Evolutionary conservation across 2,329 filamentous ascomycete species (phyloP).

Genomic region (Daldinia eschscholtzii): DNA sequence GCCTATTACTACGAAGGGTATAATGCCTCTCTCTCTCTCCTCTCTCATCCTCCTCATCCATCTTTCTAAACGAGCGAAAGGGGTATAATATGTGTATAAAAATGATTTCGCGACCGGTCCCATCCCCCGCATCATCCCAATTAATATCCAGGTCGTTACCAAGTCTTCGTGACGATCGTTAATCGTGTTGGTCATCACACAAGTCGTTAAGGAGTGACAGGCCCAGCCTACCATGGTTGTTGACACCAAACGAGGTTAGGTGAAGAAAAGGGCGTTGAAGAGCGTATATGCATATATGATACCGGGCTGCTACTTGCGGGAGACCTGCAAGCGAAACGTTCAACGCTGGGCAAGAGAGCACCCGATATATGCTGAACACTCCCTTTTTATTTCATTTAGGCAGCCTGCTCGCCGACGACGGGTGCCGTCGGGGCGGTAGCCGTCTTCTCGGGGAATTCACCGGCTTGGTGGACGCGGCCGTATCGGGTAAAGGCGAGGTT

Average conservation of each 20-base stretch:
- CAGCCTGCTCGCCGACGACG: constrained; percentile 43
- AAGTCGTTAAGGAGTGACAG: constrained; percentile 38
- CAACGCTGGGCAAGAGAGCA: constrained; percentile 24
- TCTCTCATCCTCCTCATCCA: constrained; percentile 6
- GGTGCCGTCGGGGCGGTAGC: constrained; percentile 46
- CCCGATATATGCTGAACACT: constrained; percentile 4
- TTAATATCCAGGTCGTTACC: constrained; percentile 16
- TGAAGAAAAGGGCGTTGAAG: background rate
- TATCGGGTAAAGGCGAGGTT: constrained; percentile 68
- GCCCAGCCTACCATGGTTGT: constrained; percentile 34
- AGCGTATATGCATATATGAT: constrained; percentile 3
- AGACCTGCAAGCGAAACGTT: constrained; percentile 29
- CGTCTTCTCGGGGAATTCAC: constrained; percentile 63
- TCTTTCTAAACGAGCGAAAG: constrained; percentile 34
- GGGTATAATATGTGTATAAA: constrained; percentile 17
- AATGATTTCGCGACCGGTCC: constrained; percentile 20
- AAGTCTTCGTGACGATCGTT: constrained; percentile 14
- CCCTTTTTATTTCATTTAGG: no score
- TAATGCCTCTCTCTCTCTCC: constrained; percentile 4
- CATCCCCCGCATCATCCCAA: constrained; percentile 12
- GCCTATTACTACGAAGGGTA: constrained; percentile 36
- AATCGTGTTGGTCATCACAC: constrained; percentile 18
- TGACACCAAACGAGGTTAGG: constrained; percentile 27
- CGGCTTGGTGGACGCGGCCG: constrained; percentile 60
- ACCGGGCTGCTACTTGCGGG: constrained; percentile 18